phyloP scores from a whole-genome alignment of 2,329 filamentous ascomycete species.

The Alternaria ventricosa region DNA sequence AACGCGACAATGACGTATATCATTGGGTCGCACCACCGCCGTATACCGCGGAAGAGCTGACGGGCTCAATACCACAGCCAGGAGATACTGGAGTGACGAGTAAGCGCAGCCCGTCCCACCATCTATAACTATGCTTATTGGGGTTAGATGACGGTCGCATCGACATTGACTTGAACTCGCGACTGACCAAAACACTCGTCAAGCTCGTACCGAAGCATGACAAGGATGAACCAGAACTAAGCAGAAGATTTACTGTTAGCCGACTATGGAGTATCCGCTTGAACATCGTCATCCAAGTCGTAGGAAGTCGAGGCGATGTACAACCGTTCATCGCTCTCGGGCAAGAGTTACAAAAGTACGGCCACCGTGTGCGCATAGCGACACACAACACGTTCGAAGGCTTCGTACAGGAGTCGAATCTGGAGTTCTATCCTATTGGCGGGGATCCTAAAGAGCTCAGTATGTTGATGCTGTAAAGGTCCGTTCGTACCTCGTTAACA shows the following conservation, averaged over 20 bases:
- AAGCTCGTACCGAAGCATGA: constrained; percentile 25
- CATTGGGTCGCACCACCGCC: constrained; percentile 1
- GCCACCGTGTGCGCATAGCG: constrained; percentile 37
- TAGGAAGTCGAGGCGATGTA: constrained; percentile 61
- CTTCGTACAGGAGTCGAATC: constrained; percentile 21
- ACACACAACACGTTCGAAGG: constrained; percentile 27
- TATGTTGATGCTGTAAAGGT: background rate
- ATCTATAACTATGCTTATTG: background rate
- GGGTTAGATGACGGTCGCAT: constrained; percentile 32
- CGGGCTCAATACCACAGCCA: constrained; percentile 10
- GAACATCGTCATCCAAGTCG: constrained; percentile 64
- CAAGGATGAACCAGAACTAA: background rate
- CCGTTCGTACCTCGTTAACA: background rate
- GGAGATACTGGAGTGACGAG: constrained; percentile 21
- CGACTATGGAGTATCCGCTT: constrained; percentile 27
- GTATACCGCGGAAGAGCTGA: constrained; percentile 1
- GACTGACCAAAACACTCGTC: constrained; percentile 24
- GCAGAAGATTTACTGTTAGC: constrained; percentile 1
- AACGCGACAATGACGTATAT: constrained; percentile 1
- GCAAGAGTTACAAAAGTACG: constrained; percentile 50
- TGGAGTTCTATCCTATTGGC: constrained; percentile 48
- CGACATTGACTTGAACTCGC: constrained; percentile 33
- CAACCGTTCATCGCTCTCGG: constrained; percentile 67
- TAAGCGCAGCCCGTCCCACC: background rate
- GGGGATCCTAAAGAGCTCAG: constrained; percentile 49